A percentile compares a stretch with the other conserved stretches of the same genome.
These are phyloP conservation scores for Erysiphe pisi DNA, from an alignment of 2,329 filamentous ascomycete genomes.

Conservation along the genomic window DNA sequence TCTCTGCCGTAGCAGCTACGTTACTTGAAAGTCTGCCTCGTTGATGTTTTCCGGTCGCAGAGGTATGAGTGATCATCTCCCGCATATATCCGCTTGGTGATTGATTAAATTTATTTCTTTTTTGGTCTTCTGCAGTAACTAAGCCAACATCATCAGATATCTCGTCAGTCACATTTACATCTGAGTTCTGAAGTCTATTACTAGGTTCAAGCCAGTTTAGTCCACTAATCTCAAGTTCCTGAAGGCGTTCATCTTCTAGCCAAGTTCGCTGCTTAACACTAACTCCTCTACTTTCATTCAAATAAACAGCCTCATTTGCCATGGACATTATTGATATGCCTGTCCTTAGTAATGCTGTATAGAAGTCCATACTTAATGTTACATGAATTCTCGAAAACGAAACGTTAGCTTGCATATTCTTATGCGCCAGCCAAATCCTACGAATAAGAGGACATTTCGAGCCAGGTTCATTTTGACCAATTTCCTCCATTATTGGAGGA, in stretches of 20 bases:
- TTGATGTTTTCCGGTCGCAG: constrained; percentile 38
- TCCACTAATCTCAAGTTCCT: constrained; percentile 54
- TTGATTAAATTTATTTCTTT: constrained; percentile 35
- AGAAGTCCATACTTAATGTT: constrained; percentile 86
- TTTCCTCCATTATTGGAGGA: constrained; percentile 32
- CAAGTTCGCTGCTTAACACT: constrained; percentile 69
- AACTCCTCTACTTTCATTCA: constrained; percentile 76
- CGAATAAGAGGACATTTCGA: constrained; percentile 42
- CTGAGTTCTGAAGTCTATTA: constrained; percentile 33
- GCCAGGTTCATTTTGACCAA: constrained; percentile 34
- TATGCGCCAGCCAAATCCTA: constrained; percentile 60
- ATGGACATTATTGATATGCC: constrained; percentile 85
- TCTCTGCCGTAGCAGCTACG: constrained; percentile 68
- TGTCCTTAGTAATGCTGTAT: constrained; percentile 73
- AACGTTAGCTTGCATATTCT: constrained; percentile 84
- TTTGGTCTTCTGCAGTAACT: constrained; percentile 34
- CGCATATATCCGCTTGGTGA: constrained; percentile 55
- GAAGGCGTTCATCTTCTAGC: constrained; percentile 76
- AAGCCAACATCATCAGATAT: constrained; percentile 35
- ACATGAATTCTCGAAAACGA: constrained; percentile 72
- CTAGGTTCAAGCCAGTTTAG: constrained; percentile 36
- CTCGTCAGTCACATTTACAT: constrained; percentile 32
- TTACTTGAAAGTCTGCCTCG: constrained; percentile 42
- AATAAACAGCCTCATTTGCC: constrained; percentile 87
- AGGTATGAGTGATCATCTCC: constrained; percentile 54